phyloP scores from a whole-genome alignment of 768 basidiomycete genomes.

The Pholiota microspora region DNA sequence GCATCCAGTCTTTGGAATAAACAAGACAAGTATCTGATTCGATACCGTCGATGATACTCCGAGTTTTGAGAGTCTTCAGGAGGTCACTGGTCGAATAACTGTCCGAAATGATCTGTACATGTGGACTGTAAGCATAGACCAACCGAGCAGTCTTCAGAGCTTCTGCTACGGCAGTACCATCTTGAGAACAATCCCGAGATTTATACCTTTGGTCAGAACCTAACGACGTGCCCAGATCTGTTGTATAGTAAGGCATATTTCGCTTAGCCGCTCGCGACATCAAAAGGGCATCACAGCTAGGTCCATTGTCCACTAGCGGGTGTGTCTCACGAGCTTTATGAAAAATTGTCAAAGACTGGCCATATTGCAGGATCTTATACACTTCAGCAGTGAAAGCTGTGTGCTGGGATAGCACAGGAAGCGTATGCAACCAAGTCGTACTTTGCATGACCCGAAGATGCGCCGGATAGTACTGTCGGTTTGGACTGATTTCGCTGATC shows the following conservation, averaged over 20 bases:
- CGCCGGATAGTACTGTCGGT: slow-evolving; percentile 34
- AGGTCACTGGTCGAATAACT: slow-evolving; percentile 2
- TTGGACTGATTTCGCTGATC: slow-evolving; percentile 34
- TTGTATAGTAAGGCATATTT: slow-evolving; percentile 12
- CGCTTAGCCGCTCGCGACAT: slow-evolving; percentile 9
- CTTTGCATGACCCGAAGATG: slow-evolving; percentile 38
- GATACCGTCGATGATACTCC: slow-evolving; percentile 8
- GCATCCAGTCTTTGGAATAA: slow-evolving; percentile 14
- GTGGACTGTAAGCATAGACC: slow-evolving; percentile 8
- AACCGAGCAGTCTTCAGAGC: slow-evolving; percentile 12
- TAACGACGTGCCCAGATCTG: not conserved
- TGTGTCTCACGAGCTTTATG: slow-evolving; percentile 1
- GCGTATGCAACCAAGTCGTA: slow-evolving; percentile 29
- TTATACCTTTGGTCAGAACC: slow-evolving; percentile 7
- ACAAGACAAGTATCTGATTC: not conserved
- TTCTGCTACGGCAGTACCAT: slow-evolving; percentile 3
- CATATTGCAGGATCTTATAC: slow-evolving; percentile 27
- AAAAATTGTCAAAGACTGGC: slow-evolving; percentile 10
- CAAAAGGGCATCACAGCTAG: slow-evolving; percentile 5
- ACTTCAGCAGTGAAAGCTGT: slow-evolving; percentile 21
- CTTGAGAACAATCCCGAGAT: slow-evolving; percentile 13
- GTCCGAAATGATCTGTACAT: slow-evolving; percentile 5
- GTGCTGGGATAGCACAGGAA: slow-evolving; percentile 26
- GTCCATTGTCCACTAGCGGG: not conserved
- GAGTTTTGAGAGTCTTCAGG: slow-evolving; percentile 7